phyloP scores from a whole-genome alignment of 2,329 filamentous ascomycete species.

The Tolypocladium capitatum region DNA sequence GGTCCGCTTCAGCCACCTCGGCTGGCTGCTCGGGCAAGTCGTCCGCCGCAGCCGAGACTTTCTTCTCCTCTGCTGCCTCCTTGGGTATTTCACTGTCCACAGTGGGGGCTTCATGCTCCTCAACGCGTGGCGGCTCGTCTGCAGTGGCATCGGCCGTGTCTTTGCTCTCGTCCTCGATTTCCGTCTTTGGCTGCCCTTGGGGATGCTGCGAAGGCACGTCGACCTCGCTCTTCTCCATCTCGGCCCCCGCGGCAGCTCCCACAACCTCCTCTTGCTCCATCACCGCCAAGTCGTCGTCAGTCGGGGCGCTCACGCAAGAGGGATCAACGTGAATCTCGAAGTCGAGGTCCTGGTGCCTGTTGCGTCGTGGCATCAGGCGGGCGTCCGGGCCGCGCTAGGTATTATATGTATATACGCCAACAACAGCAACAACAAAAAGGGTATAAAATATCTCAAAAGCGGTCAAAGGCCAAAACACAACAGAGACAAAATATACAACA shows the following conservation, averaged over 20 bases:
- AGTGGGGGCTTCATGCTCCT: background rate
- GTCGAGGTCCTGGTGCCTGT: slow-evolving; percentile 21
- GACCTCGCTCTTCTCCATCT: background rate
- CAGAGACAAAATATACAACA: background rate
- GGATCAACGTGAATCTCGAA: slow-evolving; percentile 36
- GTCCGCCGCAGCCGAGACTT: background rate
- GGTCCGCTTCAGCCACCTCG: background rate
- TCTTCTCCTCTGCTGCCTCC: background rate
- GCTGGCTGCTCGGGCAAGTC: background rate
- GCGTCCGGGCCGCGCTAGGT: background rate
- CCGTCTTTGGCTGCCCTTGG: background rate
- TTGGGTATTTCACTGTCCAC: background rate
- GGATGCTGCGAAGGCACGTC: background rate
- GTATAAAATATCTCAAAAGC: background rate
- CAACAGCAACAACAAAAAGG: background rate
- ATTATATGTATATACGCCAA: background rate
- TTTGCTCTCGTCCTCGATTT: background rate
- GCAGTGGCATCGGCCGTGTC: background rate
- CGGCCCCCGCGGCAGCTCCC: background rate
- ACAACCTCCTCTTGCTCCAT: slow-evolving; percentile 3
- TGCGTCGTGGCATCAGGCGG: slow-evolving; percentile 12
- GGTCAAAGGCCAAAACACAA: background rate
- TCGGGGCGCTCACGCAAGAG: slow-evolving; percentile 24
- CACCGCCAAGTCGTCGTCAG: slow-evolving; percentile 2
- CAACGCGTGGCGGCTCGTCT: background rate